phyloP scores from a whole-genome alignment of 2,329 filamentous ascomycete genomes.

The Trichophyton mentagrophytes region DNA sequence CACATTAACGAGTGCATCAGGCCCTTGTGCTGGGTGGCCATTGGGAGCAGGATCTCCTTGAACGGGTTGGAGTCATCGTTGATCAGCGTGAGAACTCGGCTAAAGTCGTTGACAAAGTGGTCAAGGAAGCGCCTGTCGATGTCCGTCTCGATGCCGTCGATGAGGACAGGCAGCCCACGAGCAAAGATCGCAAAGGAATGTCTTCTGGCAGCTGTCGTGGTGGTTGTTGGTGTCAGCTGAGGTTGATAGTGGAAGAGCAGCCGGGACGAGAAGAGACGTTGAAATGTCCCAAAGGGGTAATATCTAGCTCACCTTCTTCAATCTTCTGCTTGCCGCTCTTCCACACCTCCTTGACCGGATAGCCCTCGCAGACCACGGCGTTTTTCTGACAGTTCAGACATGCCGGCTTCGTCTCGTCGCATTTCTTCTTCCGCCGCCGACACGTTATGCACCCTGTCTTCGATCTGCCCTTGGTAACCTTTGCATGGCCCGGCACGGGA shows the following conservation, averaged over 20 bases:
- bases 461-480: constrained; percentile 60
- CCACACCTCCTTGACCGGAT: constrained; percentile 77
- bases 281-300: constrained; percentile 2
- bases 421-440: constrained; percentile 49
- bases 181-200: constrained; percentile 25
- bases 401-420: constrained; percentile 35
- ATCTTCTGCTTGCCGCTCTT: constrained; percentile 67
- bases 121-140: constrained; percentile 71
- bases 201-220: constrained; percentile 16
- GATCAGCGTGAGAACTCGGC: constrained; percentile 68
- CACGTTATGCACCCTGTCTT: constrained; percentile 49
- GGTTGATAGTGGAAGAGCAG: neutral
- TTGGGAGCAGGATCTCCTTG: constrained; percentile 67
- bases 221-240: neutral
- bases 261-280: neutral
- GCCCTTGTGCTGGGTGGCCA: constrained; percentile 65
- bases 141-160: constrained; percentile 67
- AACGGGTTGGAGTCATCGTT: constrained; percentile 73
- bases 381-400: constrained; percentile 81
- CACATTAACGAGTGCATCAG: constrained; percentile 86
- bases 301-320: constrained; percentile 42
- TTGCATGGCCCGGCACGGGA: constrained; percentile 48
- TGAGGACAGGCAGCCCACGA: constrained; percentile 46
- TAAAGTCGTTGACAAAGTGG: constrained; percentile 69
- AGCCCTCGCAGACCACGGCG: constrained; percentile 80